Evolutionary conservation across 495 filamentous ascomycete genomes (phyloP).

Genomic region (Penicillium mononematosum): DNA sequence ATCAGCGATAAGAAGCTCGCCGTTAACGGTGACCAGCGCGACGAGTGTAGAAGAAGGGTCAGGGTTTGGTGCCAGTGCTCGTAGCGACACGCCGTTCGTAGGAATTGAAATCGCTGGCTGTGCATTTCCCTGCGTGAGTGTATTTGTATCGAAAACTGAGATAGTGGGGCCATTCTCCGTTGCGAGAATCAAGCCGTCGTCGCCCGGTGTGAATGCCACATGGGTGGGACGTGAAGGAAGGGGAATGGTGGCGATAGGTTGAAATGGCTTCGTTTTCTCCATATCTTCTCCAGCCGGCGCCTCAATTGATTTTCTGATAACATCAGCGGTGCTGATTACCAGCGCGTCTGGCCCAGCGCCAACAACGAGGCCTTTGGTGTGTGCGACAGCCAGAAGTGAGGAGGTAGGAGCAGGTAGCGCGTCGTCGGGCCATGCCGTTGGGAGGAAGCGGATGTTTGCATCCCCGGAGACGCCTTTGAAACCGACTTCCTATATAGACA

Average conservation of each 20-base stretch:
- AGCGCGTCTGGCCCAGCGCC: constrained; percentile 82
- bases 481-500: constrained; percentile 62
- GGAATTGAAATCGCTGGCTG: constrained; percentile 68
- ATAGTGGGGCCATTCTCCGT: constrained; percentile 81
- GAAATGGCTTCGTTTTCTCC: constrained; percentile 64
- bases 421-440: constrained; percentile 73
- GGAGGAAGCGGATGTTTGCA: constrained; percentile 74
- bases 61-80: constrained; percentile 80
- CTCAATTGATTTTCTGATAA: constrained; percentile 73
- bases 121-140: constrained; percentile 62
- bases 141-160: constrained; percentile 72
- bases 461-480: constrained; percentile 80
- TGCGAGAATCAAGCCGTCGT: constrained; percentile 77
- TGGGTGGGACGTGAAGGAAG: constrained; percentile 79
- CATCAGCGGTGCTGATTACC: constrained; percentile 71
- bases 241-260: constrained; percentile 68
- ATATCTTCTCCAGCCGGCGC: constrained; percentile 54
- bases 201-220: constrained; percentile 82
- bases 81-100: constrained; percentile 71
- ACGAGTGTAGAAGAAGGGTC: constrained; percentile 58
- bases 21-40: constrained; percentile 75
- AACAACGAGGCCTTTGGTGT: constrained; percentile 76
- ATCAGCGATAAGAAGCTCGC: constrained; percentile 81
- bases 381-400: constrained; percentile 83
- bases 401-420: constrained; percentile 73